These are phyloP conservation scores for Daedalea quercina DNA, from an alignment of 768 basidiomycete species.

Conservation along the genomic window DNA sequence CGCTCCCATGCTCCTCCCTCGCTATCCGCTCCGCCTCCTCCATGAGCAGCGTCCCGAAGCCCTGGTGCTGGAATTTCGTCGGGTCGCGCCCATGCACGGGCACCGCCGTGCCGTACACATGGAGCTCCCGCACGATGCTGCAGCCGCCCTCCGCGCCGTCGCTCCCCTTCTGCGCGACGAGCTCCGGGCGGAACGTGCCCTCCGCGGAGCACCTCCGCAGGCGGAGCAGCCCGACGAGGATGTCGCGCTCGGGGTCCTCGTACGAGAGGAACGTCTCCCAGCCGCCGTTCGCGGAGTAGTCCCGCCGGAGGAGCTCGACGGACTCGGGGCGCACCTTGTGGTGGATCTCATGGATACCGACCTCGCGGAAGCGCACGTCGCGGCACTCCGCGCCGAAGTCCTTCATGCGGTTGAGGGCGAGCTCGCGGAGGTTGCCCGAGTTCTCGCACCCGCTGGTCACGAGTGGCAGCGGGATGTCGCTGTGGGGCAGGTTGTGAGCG, in stretches of 20 bases:
- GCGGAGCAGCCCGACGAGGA: slow-evolving; percentile 88
- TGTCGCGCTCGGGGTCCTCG: slow-evolving; percentile 96
- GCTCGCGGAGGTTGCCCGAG: slow-evolving; percentile 91
- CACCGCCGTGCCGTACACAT: slow-evolving; percentile 97
- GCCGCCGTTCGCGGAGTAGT: slow-evolving; percentile 95
- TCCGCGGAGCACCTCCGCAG: slow-evolving; percentile 95
- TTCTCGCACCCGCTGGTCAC: slow-evolving; percentile 98
- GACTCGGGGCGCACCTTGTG: slow-evolving; percentile 95
- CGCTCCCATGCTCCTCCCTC: slow-evolving; percentile 91
- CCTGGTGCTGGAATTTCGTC: slow-evolving; percentile 98
- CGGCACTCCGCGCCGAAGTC: slow-evolving; percentile 98
- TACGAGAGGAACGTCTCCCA: slow-evolving; percentile 99
- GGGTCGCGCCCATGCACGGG: slow-evolving; percentile 97
- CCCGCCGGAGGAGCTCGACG: slow-evolving; percentile 89
- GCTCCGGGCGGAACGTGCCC: slow-evolving; percentile 92
- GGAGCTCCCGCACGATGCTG: slow-evolving; percentile 92
- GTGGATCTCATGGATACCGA: slow-evolving; percentile 98
- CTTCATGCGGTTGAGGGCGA: slow-evolving; percentile 96
- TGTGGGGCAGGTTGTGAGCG: slow-evolving; percentile 21
- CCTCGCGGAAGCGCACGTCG: slow-evolving; percentile 96
- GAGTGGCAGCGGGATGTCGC: slow-evolving; percentile 94
- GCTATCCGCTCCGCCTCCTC: slow-evolving; percentile 99
- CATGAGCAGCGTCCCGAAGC: slow-evolving; percentile 96
- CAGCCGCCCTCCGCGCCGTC: slow-evolving; percentile 78
- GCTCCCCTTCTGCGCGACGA: slow-evolving; percentile 56